These are phyloP conservation scores for Trichosporon inkin DNA, from an alignment of 1,284 basidiomycete species.

Conservation along the genomic window DNA sequence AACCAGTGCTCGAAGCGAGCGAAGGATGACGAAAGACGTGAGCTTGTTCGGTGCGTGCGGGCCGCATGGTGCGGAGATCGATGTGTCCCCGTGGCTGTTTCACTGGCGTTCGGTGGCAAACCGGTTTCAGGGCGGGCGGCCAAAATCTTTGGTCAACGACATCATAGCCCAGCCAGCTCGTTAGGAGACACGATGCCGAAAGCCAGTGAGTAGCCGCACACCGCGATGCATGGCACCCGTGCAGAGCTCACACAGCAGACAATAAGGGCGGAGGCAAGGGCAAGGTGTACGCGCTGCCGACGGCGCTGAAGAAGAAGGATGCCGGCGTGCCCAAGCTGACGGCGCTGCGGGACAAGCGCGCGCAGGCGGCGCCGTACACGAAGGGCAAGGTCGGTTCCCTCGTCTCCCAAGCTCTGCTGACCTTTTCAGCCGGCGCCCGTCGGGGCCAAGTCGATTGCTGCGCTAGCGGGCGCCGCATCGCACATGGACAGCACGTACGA, in stretches of 20 bases:
- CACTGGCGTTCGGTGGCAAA: background rate
- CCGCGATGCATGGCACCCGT: background rate
- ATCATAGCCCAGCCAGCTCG: conserved; percentile 3
- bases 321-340: conserved; percentile 68
- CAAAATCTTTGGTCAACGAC: conserved; percentile 15
- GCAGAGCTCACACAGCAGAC: background rate
- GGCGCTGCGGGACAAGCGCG: conserved; percentile 47
- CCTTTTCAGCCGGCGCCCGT: background rate
- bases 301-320: conserved; percentile 60
- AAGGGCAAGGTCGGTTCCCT: conserved; percentile 54
- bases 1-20: background rate
- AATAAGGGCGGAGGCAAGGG: conserved; percentile 30
- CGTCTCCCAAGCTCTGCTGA: background rate
- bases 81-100: background rate
- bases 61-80: background rate
- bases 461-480: conserved; percentile 17
- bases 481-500: conserved; percentile 20
- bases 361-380: conserved; percentile 39
- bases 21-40: conserved; percentile 1
- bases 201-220: conserved; percentile 30
- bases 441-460: conserved; percentile 18
- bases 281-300: conserved; percentile 38
- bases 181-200: conserved; percentile 33
- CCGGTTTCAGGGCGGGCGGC: conserved; percentile 10
- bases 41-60: too few species aligned